Percentiles rank a stretch among this genome's conserved stretches.
Conservation (phyloP, 2,329 filamentous ascomycete species). For the Elsinoe arachidis region DNA sequence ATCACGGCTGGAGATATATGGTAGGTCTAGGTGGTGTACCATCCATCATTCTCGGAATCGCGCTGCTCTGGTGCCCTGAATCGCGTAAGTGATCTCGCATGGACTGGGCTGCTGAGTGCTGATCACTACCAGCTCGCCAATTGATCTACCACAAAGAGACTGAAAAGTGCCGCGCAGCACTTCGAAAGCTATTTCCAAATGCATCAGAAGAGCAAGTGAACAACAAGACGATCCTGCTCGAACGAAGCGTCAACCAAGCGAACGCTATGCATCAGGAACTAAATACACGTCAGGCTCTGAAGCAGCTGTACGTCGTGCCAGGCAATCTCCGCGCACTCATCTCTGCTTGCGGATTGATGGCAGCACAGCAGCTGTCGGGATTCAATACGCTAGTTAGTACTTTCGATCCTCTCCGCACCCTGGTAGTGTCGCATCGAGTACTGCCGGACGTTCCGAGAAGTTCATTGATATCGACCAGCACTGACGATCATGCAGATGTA, state of each 20-base stretch:
- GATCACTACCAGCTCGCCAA: conserved; percentile 28
- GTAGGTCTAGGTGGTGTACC: conserved; percentile 42
- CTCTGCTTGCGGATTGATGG: conserved; percentile 45
- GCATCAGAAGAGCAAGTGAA: conserved; percentile 36
- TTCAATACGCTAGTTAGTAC: conserved; percentile 33
- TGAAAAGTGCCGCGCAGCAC: conserved; percentile 30
- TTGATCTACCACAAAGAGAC: conserved; percentile 36
- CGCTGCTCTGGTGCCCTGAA: conserved; percentile 42
- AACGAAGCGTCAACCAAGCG: conserved; percentile 31
- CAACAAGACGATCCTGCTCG: conserved; percentile 39
- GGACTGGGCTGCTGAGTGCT: too few relatives aligned
- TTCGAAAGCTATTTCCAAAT: conserved; percentile 34
- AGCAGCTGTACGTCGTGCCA: conserved; percentile 38
- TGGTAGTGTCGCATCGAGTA: too few relatives aligned
- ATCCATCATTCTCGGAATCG: conserved; percentile 35
- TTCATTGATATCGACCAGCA: too few relatives aligned
- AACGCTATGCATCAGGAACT: conserved; percentile 34
- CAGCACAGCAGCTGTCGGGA: conserved; percentile 36
- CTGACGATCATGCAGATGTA: conserved; percentile 24
- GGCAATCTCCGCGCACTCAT: conserved; percentile 40
- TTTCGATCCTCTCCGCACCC: too few relatives aligned
- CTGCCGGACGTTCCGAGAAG: too few relatives aligned
- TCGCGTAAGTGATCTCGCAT: conserved; percentile 22
- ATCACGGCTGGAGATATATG: conserved; percentile 42
- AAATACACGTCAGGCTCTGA: conserved; percentile 35